A percentile compares a stretch with the other conserved stretches of the same genome.
Evolutionary conservation across 306 rosid species (phyloP).

Genomic region (Lathyrus aphaca): DNA sequence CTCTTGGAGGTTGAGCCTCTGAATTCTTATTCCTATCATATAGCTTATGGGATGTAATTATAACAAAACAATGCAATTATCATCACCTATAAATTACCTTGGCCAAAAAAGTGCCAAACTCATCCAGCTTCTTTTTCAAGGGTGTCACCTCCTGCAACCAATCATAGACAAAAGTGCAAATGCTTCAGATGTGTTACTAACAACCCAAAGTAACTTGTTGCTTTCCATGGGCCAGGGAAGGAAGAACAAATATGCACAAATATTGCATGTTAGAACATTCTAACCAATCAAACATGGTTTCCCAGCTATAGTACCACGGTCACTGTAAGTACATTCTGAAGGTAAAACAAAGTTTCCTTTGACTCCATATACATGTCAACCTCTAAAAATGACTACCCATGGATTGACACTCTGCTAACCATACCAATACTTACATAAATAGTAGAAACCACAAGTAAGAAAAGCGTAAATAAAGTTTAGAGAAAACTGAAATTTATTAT

Average conservation of each 20-base stretch:
- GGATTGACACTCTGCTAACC: conserved; percentile 17
- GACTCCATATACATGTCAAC: conserved; percentile 3
- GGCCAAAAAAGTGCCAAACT: conserved; percentile 93
- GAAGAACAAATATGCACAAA: conserved; percentile 24
- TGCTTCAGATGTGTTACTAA: conserved; percentile 6
- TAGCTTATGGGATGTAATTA: conserved; percentile 26
- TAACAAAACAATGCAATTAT: conserved; percentile 27
- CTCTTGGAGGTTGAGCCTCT: no score
- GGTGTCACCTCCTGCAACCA: conserved; percentile 90
- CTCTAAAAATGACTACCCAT: conserved; percentile 23
- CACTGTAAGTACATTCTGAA: conserved; percentile 10
- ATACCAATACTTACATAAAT: conserved; percentile 21
- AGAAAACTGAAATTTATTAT: conserved; percentile 4
- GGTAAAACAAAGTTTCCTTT: conserved; percentile 14
- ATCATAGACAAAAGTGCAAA: conserved; percentile 37
- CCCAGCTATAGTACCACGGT: conserved; percentile 21
- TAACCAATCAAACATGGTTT: conserved; percentile 39
- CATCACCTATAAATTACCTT: conserved; percentile 60
- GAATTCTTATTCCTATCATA: no score
- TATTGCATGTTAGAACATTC: conserved; percentile 28
- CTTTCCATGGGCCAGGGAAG: conserved; percentile 30
- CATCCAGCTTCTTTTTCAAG: conserved; percentile 94
- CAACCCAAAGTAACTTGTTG: conserved; percentile 31
- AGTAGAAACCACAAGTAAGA: conserved; percentile 12
- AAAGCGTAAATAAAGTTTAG: not conserved